Conservation (phyloP, 805 yeast species). For the Jamesozyma jinghongensis region DNA sequence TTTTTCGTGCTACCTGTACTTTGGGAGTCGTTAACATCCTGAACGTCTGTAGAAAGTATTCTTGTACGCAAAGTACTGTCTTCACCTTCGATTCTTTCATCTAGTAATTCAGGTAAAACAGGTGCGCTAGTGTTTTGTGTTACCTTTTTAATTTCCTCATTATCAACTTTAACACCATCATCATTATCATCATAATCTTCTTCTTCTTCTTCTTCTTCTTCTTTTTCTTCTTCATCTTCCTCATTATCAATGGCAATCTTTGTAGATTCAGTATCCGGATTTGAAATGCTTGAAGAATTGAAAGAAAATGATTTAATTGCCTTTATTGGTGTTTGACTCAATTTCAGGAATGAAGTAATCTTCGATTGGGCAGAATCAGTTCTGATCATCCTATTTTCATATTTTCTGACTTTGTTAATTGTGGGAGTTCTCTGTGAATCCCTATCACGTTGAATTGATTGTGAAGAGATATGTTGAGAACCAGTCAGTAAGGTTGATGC, state of each 20-base stretch:
- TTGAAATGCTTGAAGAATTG: not conserved
- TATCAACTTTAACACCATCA: no score
- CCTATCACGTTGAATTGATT: not conserved
- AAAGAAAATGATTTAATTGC: no score
- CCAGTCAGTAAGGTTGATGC: constrained; percentile 48
- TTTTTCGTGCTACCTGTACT: not conserved
- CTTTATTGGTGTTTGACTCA: constrained; percentile 4
- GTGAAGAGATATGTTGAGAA: constrained; percentile 4
- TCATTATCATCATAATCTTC: no score
- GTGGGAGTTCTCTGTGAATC: not conserved
- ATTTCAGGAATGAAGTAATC: constrained; percentile 22
- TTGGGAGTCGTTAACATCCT: no score
- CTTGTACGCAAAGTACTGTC: no score
- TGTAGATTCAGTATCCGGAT: not conserved
- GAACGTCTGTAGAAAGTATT: no score
- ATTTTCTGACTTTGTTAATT: constrained; percentile 16
- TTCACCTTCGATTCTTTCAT: no score
- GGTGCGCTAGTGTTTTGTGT: no score
- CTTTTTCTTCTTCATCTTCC: constrained; percentile 4
- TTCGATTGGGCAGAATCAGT: constrained; percentile 28
- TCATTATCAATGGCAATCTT: not conserved
- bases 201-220: no score
- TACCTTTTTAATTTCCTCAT: no score
- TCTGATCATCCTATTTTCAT: constrained; percentile 29
- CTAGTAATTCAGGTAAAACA: no score